Base-by-base conservation (phyloP, 2,329 filamentous ascomycete genomes). In the Dactylellina cionopaga region DNA sequence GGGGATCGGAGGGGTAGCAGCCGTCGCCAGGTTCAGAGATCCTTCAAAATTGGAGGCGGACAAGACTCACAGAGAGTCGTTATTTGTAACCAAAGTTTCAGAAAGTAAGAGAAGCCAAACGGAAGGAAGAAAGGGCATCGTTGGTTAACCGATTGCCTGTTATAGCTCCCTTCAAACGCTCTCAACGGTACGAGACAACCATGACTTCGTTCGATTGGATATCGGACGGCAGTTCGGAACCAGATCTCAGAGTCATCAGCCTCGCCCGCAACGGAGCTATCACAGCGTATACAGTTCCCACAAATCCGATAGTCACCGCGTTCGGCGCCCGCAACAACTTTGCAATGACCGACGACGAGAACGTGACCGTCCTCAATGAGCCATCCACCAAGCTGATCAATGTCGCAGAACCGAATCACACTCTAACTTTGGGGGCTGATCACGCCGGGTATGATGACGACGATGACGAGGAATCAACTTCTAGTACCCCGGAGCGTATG, bases 201-300 rank as follows among this genome's bases (percentile, higher is more conserved):
- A 74, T 78, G 49, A 74, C 72, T 7, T 75, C 72, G 5, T 77
- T 78, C 59, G 76, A 78, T 19, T 78, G 76, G 76, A 75, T 77
- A 46, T 71, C 60, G 2, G 71, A 76, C 41, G 74, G 64, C 9
- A 60, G 35, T 17, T 39, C 62, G 5, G 55, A 62, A 2, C 49
- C 54, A 4, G 62, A 62, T 25, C 63, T 68, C 19, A 49, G 69
- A n/a, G 63, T 74, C n/a, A 74, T 74, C 33, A 63, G 46, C 29
- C 62, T 74, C 24, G 24, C 69, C 2, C 46, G 75, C 3, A 77
- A 76, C 49, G 75, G 75, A 2, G 51, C 71, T 2, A 62, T 75
- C 27, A 72, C 68, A 47, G 68, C 68, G 1, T 55, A 65, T 10
- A 65, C 59, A 1, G 59, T 72, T 11, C 68, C 59, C 2, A 60